These are phyloP conservation scores for Diaporthe ampelina DNA, from an alignment of 2,329 filamentous ascomycete genomes.

Conservation along the genomic window DNA sequence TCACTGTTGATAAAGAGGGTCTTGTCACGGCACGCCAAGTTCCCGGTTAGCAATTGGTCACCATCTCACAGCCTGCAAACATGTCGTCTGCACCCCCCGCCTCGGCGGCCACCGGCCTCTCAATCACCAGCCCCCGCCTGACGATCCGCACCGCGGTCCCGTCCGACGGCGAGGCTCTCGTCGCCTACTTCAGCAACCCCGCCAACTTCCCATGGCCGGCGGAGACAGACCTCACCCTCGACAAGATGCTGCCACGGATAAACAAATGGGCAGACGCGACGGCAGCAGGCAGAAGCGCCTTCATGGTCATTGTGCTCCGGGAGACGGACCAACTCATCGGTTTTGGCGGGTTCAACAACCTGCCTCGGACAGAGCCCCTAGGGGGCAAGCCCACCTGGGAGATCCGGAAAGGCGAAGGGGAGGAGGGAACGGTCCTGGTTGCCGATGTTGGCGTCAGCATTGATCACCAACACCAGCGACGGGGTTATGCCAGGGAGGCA, in stretches of 20 bases:
- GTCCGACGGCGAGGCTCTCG: slow-evolving; percentile 40
- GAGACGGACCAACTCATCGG: slow-evolving; percentile 42
- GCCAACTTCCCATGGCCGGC: slow-evolving; percentile 40
- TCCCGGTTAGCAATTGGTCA: background rate
- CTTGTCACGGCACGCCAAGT: background rate
- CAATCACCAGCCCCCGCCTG: slow-evolving; percentile 58
- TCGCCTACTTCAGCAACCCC: slow-evolving; percentile 38
- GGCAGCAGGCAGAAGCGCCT: slow-evolving; percentile 41
- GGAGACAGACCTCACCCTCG: slow-evolving; percentile 37
- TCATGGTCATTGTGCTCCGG: slow-evolving; percentile 41
- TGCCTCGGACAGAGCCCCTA: slow-evolving; percentile 36
- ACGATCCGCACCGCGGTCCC: slow-evolving; percentile 54
- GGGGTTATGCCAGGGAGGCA: slow-evolving; percentile 45
- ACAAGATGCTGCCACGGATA: slow-evolving; percentile 36
- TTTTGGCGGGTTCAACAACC: slow-evolving; percentile 43
- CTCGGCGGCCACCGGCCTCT: slow-evolving; percentile 16
- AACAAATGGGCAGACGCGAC: slow-evolving; percentile 33
- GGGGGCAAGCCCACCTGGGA: background rate
- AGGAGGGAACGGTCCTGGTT: background rate
- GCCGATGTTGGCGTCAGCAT: slow-evolving; percentile 45
- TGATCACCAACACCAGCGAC: slow-evolving; percentile 43
- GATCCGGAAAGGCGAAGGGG: slow-evolving; percentile 11
- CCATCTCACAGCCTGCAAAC: background rate
- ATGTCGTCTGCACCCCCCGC: background rate
- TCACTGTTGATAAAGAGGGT: background rate